Evolutionary conservation across 176 grass and related monocot genomes (phyloP).

Genomic region (Oryza meyeriana): DNA sequence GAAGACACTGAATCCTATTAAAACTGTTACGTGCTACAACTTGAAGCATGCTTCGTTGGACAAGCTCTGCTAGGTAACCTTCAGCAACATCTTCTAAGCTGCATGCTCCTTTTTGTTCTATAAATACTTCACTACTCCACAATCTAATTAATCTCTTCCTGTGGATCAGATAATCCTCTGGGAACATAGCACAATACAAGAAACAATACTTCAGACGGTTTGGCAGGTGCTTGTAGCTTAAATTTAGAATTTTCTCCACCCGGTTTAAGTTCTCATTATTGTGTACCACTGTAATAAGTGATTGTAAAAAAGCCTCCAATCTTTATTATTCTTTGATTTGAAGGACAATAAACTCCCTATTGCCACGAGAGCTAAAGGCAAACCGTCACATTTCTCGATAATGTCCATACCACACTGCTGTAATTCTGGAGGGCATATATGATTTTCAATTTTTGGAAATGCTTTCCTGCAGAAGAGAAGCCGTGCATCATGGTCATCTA

Average conservation of each 20-base stretch:
- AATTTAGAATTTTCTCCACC: conserved; percentile 42
- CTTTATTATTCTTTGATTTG: not conserved
- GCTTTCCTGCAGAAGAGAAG: conserved; percentile 40
- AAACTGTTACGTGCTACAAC: conserved; percentile 32
- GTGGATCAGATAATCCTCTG: conserved; percentile 32
- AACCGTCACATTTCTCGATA: conserved; percentile 43
- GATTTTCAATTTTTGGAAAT: conserved; percentile 21
- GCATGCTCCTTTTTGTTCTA: conserved; percentile 29
- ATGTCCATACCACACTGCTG: conserved; percentile 17
- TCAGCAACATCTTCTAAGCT: conserved; percentile 58
- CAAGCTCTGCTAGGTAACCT: conserved; percentile 30
- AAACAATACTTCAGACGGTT: conserved; percentile 58
- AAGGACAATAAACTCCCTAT: conserved; percentile 34
- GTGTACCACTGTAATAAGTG: conserved; percentile 46
- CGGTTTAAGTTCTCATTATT: conserved; percentile 30
- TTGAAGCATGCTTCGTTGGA: conserved; percentile 50
- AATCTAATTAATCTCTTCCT: conserved; percentile 40
- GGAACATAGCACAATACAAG: conserved; percentile 52
- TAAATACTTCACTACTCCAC: conserved; percentile 58
- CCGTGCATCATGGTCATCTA: conserved; percentile 24
- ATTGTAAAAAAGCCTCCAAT: conserved; percentile 33
- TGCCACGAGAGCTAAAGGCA: conserved; percentile 52
- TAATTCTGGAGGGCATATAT: conserved; percentile 22
- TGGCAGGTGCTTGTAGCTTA: conserved; percentile 51
- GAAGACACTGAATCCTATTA: conserved; percentile 2